Conservation (phyloP, 768 basidiomycete genomes). For the Trametes cinnabarina region DNA sequence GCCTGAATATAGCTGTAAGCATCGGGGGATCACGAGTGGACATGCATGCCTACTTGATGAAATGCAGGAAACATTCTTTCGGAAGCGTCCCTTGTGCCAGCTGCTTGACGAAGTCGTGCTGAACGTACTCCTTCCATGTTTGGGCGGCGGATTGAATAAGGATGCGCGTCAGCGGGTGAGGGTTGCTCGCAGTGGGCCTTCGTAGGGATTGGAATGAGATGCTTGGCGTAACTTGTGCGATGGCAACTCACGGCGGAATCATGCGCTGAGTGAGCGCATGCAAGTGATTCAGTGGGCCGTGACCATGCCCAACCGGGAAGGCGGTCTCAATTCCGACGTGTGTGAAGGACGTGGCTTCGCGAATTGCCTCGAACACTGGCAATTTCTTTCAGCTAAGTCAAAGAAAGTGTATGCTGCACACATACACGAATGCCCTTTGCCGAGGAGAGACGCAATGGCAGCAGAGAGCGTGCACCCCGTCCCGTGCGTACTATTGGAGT, state of each 20-base stretch:
- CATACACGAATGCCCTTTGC: constrained; percentile 44
- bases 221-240: neutral
- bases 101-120: constrained; percentile 80
- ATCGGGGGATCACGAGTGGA: too few relatives aligned
- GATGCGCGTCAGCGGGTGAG: constrained; percentile 64
- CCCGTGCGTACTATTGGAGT: constrained; percentile 79
- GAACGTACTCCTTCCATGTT: constrained; percentile 71
- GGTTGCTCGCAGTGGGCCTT: constrained; percentile 58
- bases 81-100: constrained; percentile 73
- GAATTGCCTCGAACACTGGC: constrained; percentile 56
- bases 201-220: neutral
- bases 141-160: constrained; percentile 56
- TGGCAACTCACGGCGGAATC: constrained; percentile 56
- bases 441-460: constrained; percentile 69
- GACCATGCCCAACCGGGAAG: constrained; percentile 62
- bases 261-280: constrained; percentile 50
- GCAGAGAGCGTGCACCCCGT: constrained; percentile 93
- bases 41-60: constrained; percentile 62
- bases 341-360: constrained; percentile 66
- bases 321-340: constrained; percentile 73
- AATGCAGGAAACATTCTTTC: constrained; percentile 69
- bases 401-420: constrained; percentile 5
- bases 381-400: too few relatives aligned
- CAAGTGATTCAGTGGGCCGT: constrained; percentile 86
- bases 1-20: constrained; percentile 41